These are phyloP conservation scores for Mucor irregularis DNA, from an alignment of 371 early-diverging fungal species.

Conservation along the genomic window DNA sequence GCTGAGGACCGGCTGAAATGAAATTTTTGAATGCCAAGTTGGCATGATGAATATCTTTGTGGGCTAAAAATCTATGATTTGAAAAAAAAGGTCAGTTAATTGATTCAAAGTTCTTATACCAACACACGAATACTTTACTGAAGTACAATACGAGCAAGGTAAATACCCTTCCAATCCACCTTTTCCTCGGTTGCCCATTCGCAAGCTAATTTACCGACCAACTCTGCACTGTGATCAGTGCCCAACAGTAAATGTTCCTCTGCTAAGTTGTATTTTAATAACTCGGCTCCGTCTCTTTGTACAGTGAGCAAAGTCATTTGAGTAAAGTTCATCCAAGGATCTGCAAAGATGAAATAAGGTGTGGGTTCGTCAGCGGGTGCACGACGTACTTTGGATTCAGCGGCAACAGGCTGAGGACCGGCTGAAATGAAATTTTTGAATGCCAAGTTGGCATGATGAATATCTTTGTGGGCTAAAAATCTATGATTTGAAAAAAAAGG, in stretches of 20 bases:
- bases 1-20: slow-evolving; percentile 31
- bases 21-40: slow-evolving; percentile 65
- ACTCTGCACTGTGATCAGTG: slow-evolving; percentile 74
- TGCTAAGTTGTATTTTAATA: slow-evolving; percentile 67
- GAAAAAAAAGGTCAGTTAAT: too few species aligned
- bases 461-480: slow-evolving; percentile 66
- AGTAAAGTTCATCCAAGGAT: slow-evolving; percentile 70
- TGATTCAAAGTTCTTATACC: too few species aligned
- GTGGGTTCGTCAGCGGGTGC: slow-evolving; percentile 41
- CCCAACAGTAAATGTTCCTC: slow-evolving; percentile 79
- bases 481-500: too few species aligned
- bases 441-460: slow-evolving; percentile 71
- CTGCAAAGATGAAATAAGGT: slow-evolving; percentile 48
- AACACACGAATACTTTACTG: too few species aligned
- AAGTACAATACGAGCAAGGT: slow-evolving; percentile 77
- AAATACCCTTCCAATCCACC: slow-evolving; percentile 66
- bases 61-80: slow-evolving; percentile 49
- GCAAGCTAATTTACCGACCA: slow-evolving; percentile 70
- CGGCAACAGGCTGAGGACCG: slow-evolving; percentile 26
- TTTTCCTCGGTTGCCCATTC: slow-evolving; percentile 70
- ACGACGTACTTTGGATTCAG: slow-evolving; percentile 33
- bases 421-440: slow-evolving; percentile 60
- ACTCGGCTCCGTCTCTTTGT: slow-evolving; percentile 64
- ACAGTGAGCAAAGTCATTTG: slow-evolving; percentile 70
- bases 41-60: slow-evolving; percentile 76